Conservation (phyloP, 352 stramenopile genomes). For the Pythium aquatile region DNA sequence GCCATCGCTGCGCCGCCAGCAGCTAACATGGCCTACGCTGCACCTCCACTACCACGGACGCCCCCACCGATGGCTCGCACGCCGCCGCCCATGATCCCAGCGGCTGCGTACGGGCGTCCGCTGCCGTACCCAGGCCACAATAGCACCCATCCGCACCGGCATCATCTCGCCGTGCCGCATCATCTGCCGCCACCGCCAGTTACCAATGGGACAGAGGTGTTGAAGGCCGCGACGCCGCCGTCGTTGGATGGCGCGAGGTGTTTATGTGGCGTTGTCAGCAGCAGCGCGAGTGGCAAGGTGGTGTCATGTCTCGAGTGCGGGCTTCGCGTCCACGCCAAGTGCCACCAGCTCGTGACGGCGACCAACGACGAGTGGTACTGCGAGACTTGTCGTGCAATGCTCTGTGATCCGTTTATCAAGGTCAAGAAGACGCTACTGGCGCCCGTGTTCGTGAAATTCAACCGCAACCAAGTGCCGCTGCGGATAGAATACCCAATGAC, state of each 20-base stretch:
- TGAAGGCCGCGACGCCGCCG: slow-evolving; percentile 30
- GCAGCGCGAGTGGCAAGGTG: slow-evolving; percentile 30
- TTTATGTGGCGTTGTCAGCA: slow-evolving; percentile 38
- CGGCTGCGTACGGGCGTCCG: slow-evolving; percentile 12
- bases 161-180: neutral
- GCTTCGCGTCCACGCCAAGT: slow-evolving; percentile 74
- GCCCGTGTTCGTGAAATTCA: slow-evolving; percentile 65
- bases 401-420: slow-evolving; percentile 71
- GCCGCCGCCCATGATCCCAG: neutral
- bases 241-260: slow-evolving; percentile 52
- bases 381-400: slow-evolving; percentile 60
- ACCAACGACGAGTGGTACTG: slow-evolving; percentile 62
- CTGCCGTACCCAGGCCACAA: slow-evolving; percentile 15
- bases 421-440: slow-evolving; percentile 58
- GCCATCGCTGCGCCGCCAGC: neutral
- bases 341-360: slow-evolving; percentile 60
- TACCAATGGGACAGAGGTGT: slow-evolving; percentile 31
- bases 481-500: slow-evolving; percentile 67
- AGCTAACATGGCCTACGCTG: neutral
- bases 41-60: neutral
- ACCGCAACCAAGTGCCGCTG: slow-evolving; percentile 42
- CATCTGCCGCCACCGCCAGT: slow-evolving; percentile 1
- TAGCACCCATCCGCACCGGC: neutral
- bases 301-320: slow-evolving; percentile 53
- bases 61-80: neutral